Conservation (phyloP, 345 rosid species). For the Hevea brasiliensis region DNA sequence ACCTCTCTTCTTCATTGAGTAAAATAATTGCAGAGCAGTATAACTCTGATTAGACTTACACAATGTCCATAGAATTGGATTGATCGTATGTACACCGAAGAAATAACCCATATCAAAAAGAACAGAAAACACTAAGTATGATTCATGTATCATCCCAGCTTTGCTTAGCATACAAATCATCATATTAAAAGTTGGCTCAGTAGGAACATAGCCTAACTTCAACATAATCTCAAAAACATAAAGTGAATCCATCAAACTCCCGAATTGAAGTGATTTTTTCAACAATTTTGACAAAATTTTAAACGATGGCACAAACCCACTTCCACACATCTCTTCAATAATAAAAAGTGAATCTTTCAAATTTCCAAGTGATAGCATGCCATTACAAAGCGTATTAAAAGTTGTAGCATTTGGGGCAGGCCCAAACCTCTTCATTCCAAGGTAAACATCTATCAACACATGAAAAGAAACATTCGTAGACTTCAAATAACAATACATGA, state of each 20-base stretch:
- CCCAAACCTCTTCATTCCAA: slow-evolving; percentile 33
- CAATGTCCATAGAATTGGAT: slow-evolving; percentile 42
- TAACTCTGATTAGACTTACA: slow-evolving; percentile 34
- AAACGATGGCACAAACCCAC: slow-evolving; percentile 9
- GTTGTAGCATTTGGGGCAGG: slow-evolving; percentile 37
- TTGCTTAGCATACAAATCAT: slow-evolving; percentile 34
- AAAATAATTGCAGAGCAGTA: slow-evolving; percentile 30
- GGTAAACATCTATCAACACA: slow-evolving; percentile 26
- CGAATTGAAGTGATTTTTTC: slow-evolving; percentile 24
- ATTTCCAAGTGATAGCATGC: too few relatives aligned
- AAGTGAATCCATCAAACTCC: slow-evolving; percentile 25
- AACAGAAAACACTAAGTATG: slow-evolving; percentile 22
- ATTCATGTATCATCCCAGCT: slow-evolving; percentile 29
- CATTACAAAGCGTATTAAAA: slow-evolving; percentile 25
- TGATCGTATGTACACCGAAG: slow-evolving; percentile 26
- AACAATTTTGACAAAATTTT: slow-evolving; percentile 22
- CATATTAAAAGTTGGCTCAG: slow-evolving; percentile 16
- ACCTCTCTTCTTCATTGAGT: slow-evolving; percentile 40
- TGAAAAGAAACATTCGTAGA: slow-evolving; percentile 15
- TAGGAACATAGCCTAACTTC: slow-evolving; percentile 28
- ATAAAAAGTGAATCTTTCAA: too few relatives aligned
- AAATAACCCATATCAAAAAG: slow-evolving; percentile 22
- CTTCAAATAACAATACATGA: slow-evolving; percentile 29
- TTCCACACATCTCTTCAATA: too few relatives aligned
- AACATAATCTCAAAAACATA: slow-evolving; percentile 32